phyloP scores from a whole-genome alignment of 345 rosid species.

The rapeseed (Brassica napus) region DNA sequence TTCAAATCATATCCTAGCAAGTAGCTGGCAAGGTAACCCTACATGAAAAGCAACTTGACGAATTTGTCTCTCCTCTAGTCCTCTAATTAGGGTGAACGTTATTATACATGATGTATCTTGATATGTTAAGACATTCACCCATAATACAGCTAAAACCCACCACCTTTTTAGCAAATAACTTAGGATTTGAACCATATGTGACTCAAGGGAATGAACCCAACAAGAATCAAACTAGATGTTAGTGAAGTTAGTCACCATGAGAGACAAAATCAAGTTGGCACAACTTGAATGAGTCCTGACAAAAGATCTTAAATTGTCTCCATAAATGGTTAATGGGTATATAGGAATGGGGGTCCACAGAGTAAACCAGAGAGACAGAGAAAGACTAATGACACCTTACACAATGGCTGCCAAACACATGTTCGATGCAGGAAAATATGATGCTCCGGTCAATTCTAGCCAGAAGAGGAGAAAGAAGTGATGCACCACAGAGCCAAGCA shows the following conservation, averaged over 20 bases:
- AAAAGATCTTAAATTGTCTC: conserved; percentile 29
- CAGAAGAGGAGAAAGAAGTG: too few species aligned
- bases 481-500: too few species aligned
- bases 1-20: conserved; percentile 35
- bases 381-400: conserved; percentile 16
- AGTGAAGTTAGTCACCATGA: conserved; percentile 13
- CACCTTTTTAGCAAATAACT: not conserved
- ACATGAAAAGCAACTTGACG: conserved; percentile 35
- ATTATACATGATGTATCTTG: not conserved
- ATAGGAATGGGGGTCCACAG: conserved; percentile 22
- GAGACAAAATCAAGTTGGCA: conserved; percentile 33
- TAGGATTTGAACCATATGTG: not conserved
- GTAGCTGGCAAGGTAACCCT: conserved; percentile 37
- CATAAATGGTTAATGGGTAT: conserved; percentile 33
- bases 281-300: conserved; percentile 36
- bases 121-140: not conserved
- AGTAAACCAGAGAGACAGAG: conserved; percentile 16
- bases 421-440: too few species aligned
- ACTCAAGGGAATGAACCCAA: not conserved
- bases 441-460: too few species aligned
- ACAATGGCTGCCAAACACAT: too few species aligned
- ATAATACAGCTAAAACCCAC: not conserved
- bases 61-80: conserved; percentile 29
- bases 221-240: conserved; percentile 11
- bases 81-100: too few species aligned